These are phyloP conservation scores for Cryomyces minteri DNA, from an alignment of 495 filamentous ascomycete species.

Conservation along the genomic window DNA sequence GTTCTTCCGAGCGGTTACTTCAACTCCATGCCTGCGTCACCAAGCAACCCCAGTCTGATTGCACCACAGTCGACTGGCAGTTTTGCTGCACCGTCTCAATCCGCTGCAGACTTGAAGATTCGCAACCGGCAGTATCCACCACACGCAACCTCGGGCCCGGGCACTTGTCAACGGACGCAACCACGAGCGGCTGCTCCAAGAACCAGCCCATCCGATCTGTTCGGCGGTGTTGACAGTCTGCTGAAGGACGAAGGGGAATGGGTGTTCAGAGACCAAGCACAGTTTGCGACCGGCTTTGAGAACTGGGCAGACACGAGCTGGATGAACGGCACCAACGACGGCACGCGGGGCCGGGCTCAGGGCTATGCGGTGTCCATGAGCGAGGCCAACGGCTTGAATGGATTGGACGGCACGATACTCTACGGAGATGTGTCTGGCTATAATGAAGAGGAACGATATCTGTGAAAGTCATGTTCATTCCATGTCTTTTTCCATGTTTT, in stretches of 20 bases:
- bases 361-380: background rate
- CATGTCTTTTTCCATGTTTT: no score
- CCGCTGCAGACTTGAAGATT: no score
- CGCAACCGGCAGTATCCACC: no score
- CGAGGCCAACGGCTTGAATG: no score
- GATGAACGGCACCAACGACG: conserved; percentile 3
- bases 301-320: conserved; percentile 19
- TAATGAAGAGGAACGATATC: conserved; percentile 9
- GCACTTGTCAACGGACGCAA: background rate
- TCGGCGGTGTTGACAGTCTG: conserved; percentile 21
- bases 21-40: background rate
- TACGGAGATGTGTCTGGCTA: background rate
- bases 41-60: no score
- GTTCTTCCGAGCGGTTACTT: background rate
- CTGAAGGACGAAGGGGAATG: conserved; percentile 21
- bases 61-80: no score
- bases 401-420: no score
- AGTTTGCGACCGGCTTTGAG: conserved; percentile 19
- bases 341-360: background rate
- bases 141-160: no score
- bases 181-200: background rate
- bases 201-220: conserved; percentile 10
- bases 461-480: background rate
- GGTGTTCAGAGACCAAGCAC: conserved; percentile 18
- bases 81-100: no score